Percentiles rank a stretch among this genome's conserved stretches.
phyloP scores from a whole-genome alignment of 371 early-diverging fungal genomes.

The Capillidium heterosporum region DNA sequence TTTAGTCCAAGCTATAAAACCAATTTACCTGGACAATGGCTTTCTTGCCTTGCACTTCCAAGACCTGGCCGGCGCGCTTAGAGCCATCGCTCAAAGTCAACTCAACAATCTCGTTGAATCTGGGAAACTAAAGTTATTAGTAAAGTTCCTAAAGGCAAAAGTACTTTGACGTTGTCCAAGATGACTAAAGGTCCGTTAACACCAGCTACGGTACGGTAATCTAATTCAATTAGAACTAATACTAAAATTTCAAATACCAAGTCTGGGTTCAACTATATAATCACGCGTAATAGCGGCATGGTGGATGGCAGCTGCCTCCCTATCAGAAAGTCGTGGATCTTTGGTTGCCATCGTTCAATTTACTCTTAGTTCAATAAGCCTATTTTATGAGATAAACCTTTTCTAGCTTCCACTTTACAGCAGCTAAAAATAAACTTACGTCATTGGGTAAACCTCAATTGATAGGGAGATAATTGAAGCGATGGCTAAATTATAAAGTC shows the following conservation, averaged over 20 bases:
- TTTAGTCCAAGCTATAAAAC: background rate
- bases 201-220: constrained; percentile 97
- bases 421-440: no score
- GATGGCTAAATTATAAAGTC: no score
- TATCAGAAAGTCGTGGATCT: constrained; percentile 17
- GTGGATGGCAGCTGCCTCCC: constrained; percentile 45
- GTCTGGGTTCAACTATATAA: constrained; percentile 72
- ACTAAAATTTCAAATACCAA: constrained; percentile 30
- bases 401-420: no score
- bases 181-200: constrained; percentile 99
- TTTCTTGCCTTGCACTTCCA: constrained; percentile 96
- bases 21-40: constrained; percentile 86
- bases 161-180: constrained; percentile 94
- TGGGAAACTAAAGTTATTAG: constrained; percentile 51
- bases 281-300: constrained; percentile 75
- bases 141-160: constrained; percentile 1
- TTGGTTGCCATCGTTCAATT: no score
- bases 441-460: no score
- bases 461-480: no score
- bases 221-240: constrained; percentile 19
- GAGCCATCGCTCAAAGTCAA: constrained; percentile 96
- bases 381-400: no score
- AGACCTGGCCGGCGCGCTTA: constrained; percentile 93
- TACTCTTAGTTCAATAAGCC: no score
- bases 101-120: constrained; percentile 97